These are phyloP conservation scores for Ramalina peruviana DNA, from an alignment of 495 filamentous ascomycete species.

Conservation along the genomic window DNA sequence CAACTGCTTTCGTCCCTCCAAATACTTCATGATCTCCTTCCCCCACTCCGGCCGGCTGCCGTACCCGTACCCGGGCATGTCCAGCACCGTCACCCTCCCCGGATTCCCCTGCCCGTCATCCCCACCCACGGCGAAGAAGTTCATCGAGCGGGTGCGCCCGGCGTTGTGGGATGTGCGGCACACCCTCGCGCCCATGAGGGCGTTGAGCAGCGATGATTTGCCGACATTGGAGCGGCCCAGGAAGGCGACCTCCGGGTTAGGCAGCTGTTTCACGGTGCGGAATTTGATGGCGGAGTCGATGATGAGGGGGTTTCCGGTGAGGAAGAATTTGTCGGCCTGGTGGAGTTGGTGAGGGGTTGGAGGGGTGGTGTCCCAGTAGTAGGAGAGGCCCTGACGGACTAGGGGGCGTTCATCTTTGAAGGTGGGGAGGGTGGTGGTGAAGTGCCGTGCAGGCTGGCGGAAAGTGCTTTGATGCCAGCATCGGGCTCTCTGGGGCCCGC, in stretches of 20 bases:
- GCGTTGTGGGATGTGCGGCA: slow-evolving; percentile 56
- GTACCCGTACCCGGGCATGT: slow-evolving; percentile 91
- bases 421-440: background rate
- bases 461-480: too few relatives aligned
- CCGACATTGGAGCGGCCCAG: slow-evolving; percentile 84
- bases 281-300: slow-evolving; percentile 62
- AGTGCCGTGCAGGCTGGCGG: background rate
- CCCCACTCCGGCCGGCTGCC: slow-evolving; percentile 71
- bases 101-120: slow-evolving; percentile 37
- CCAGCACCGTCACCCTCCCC: slow-evolving; percentile 53
- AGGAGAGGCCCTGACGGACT: slow-evolving; percentile 19
- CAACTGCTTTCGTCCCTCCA: slow-evolving; percentile 56
- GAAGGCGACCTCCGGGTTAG: slow-evolving; percentile 48
- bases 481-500: too few relatives aligned
- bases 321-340: slow-evolving; percentile 50
- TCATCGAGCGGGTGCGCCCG: slow-evolving; percentile 69
- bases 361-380: slow-evolving; percentile 43
- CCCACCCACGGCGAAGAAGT: slow-evolving; percentile 65
- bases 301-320: slow-evolving; percentile 41
- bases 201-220: slow-evolving; percentile 80
- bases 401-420: background rate
- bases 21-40: slow-evolving; percentile 71
- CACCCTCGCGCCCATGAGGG: slow-evolving; percentile 47
- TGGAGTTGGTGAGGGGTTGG: slow-evolving; percentile 41
- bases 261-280: slow-evolving; percentile 38